Percentiles rank a stretch among this genome's conserved stretches.
Evolutionary conservation across 2,329 filamentous ascomycete species (phyloP).

Genomic region (Fusarium sp.): DNA sequence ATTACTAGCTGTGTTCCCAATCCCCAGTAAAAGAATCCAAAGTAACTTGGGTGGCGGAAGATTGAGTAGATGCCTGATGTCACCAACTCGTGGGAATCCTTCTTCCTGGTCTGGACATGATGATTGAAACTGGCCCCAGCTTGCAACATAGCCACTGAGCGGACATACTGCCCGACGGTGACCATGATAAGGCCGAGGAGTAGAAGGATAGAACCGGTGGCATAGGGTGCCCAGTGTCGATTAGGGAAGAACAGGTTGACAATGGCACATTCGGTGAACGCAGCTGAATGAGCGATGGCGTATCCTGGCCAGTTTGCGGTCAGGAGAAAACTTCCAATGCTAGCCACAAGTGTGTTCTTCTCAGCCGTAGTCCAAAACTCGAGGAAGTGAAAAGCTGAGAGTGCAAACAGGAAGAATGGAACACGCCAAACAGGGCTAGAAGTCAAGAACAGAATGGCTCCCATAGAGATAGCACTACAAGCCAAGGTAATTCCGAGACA

Average conservation of each 20-base stretch:
- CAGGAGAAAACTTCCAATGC: constrained; percentile 81
- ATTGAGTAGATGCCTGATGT: constrained; percentile 80
- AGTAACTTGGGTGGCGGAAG: constrained; percentile 90
- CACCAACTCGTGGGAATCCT: constrained; percentile 79
- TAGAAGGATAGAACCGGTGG: constrained; percentile 53
- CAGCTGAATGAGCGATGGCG: constrained; percentile 80
- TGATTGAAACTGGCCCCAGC: constrained; percentile 95
- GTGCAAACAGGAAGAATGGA: constrained; percentile 72
- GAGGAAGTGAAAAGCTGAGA: constrained; percentile 91
- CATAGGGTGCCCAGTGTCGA: constrained; percentile 57
- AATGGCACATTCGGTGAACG: constrained; percentile 76
- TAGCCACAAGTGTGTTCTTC: constrained; percentile 80
- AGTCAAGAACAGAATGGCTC: constrained; percentile 48
- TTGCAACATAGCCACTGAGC: constrained; percentile 87
- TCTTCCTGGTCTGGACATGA: constrained; percentile 76
- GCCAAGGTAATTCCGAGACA: constrained; percentile 59
- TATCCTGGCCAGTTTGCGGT: constrained; percentile 87
- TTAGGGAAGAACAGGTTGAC: constrained; percentile 65
- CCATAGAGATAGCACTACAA: constrained; percentile 46
- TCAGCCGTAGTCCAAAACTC: constrained; percentile 92
- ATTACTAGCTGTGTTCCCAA: constrained; percentile 92
- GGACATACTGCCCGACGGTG: constrained; percentile 74
- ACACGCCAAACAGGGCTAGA: constrained; percentile 66
- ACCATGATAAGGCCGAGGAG: constrained; percentile 72
- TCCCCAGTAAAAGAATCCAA: constrained; percentile 99